Base-by-base conservation (phyloP, 192 early-diverging fungal genomes). In the Spizellomyces sp. region DNA sequence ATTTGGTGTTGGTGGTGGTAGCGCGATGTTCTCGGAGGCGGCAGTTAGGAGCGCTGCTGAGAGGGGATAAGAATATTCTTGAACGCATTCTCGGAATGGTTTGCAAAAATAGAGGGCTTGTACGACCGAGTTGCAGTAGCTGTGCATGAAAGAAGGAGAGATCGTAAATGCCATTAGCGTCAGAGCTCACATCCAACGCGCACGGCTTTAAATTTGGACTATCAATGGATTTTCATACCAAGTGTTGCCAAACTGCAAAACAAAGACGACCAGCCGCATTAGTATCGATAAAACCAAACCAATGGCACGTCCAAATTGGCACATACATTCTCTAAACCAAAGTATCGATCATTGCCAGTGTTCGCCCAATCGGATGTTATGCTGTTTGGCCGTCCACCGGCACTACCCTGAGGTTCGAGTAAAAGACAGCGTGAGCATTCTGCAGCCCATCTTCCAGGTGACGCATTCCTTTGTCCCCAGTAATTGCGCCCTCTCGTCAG, bases 51-150 rank as follows among this genome's bases (percentile, higher is more conserved):
- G 67, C 54, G 75, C 72, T 14, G 79, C 50, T 7, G 80, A 80
- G 2, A 60, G 54, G 19, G 88, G 86, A 48, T 87, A 86, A 10
- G 88, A 89, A 71, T 91, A 96, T 68, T 83, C 84, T 75, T 90
- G 80, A 17, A 98, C 90, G 71, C 92, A 95, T 77, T 97, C 92
- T 64, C 97, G 91, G 73, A 99, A 99, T 0, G 95, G 92, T 56
- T 87, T 85, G 77, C 96, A 96, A 74, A 92, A 95, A 80, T 98
- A 99, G 62, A 99, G 84, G 15, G 94, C 93, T 83, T 99, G 96
- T 4, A 99, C 79, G 9, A 99, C 91, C 6, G 95, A 97, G 80
- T 96, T 99, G 71, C 92, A 91, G 75, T 99, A 99, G 76, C 96
- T 66, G 19, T 21, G 6, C 42, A 54, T 3, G 27, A 74, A 48